Evolutionary conservation across 441 rosid species (phyloP), one percentile per base, ranked within the genome.

Genomic region (Daphne laureola): DNA sequence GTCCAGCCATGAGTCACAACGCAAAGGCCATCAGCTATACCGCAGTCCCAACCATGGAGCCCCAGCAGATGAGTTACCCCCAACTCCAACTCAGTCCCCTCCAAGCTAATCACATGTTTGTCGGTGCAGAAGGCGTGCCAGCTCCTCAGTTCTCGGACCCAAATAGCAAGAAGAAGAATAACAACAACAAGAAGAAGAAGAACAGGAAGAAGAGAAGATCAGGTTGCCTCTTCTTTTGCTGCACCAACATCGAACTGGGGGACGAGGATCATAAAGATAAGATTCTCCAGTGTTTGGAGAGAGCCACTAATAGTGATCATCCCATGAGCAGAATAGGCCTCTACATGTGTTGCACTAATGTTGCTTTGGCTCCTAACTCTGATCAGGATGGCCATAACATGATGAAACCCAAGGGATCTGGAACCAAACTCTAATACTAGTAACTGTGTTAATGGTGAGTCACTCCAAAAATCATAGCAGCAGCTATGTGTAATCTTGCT

Each of bases 181-280:
- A n/a, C n/a, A n/a, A n/a, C n/a, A 57, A 36, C 35, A 35, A 36
- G 16, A 41, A 48, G 45, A 31, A 27, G 25, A 26, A 38, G 21
- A 57, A 36, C 35, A 35, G 21, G 16, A 41, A 48, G 45, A 31
- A 27, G 25, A 60, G 53, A 45, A 42, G 49, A 14, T n/a, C n/a
- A n/a, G 38, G 49, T 13, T 18, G 64, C 16, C 35, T 52, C 3
- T 26, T 53, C 16, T 35, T 53, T 38, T 53, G 48, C 27, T 61
- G 38, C 53, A 36, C 58, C 7, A 36, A 46, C 35, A 8, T 61
- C 2, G 65, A 36, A 42, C 2, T 61, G 12, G 54, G 48, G 18
- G 21, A 46, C 21, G 58, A 61, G 49, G 58, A 61, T 3, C 57
- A 26, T 0, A 53, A 45, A 42, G 55, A 21, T 51, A 36, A 61